Base-by-base conservation (phyloP, 2,329 filamentous ascomycete genomes). In the Bipolaris bicolor region DNA sequence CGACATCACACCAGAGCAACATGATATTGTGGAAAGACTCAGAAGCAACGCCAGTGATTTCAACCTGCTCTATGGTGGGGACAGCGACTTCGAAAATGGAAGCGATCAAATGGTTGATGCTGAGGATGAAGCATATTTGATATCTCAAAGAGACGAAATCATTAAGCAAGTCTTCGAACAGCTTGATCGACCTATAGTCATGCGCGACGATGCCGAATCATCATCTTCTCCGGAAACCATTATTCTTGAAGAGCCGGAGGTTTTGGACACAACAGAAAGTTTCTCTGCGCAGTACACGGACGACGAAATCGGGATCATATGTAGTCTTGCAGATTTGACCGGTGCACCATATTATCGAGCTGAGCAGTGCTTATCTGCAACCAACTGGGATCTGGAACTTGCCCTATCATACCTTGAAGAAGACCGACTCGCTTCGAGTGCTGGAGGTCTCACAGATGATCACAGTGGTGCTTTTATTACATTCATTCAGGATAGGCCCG, bases 121-220 rank as follows among this genome's bases (percentile, higher is more conserved):
- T 16, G 51, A 48, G 5, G 34, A 39, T 16, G 51, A 36, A 10
- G 24, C 37, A 13, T 20, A 20, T 16, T 15, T 53, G 26, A 18
- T 34, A 34, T 13, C 18, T 13, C 22, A 52, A 20, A 52, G 53
- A 33, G 41, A 29, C 7, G 20, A 22, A 4, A n/a, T 56, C 3
- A 48, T 53, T 20, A 18, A 26, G 18, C 22, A 53, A 22, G 47
- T 54, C 33, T 10, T n/a, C 26, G 33, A 57, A n/a, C 49, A 57
- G 26, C 50, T 57, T 31, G 31, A 44, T 33, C 24, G 33, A 16
- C 33, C 55, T 7, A 29, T 31, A 18, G n/a, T 20, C 10, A 5
- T 15, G 24, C 24, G n/a, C 11, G 41, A 47, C 7, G 26, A 43
- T 5, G 7, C 5, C 13, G 22, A 39, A 26, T 2, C 10, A 22